phyloP scores from a whole-genome alignment of 352 stramenopile genomes.

The Phytophthora crassamura region DNA sequence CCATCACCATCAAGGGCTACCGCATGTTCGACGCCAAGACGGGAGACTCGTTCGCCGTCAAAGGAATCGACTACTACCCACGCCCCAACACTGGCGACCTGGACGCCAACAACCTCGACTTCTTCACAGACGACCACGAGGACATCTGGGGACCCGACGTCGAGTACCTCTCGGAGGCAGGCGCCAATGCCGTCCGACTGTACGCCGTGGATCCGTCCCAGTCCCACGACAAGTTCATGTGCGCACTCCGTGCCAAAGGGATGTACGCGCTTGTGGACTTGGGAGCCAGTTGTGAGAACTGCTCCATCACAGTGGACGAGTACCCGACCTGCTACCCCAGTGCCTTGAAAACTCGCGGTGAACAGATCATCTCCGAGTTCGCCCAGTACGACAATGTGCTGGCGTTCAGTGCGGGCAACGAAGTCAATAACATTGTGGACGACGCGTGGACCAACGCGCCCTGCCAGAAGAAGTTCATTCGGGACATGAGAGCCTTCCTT shows the following conservation, averaged over 20 bases:
- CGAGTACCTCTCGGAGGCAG: slow-evolving; percentile 56
- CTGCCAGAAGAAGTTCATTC: slow-evolving; percentile 91
- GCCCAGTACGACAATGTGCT: slow-evolving; percentile 88
- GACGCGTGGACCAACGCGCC: slow-evolving; percentile 63
- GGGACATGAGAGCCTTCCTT: slow-evolving; percentile 84
- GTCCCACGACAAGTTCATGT: slow-evolving; percentile 92
- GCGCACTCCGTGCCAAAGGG: slow-evolving; percentile 64
- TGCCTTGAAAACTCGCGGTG: slow-evolving; percentile 67
- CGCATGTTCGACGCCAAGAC: slow-evolving; percentile 85
- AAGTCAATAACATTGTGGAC: slow-evolving; percentile 75
- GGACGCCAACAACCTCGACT: slow-evolving; percentile 80
- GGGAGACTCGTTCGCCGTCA: slow-evolving; percentile 69
- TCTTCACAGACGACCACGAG: slow-evolving; percentile 82
- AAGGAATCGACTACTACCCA: slow-evolving; percentile 90
- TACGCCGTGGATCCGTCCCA: slow-evolving; percentile 88
- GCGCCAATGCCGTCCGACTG: slow-evolving; percentile 81
- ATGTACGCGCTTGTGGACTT: slow-evolving; percentile 84
- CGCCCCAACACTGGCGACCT: slow-evolving; percentile 79
- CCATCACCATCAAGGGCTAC: slow-evolving; percentile 65
- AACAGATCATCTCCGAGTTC: slow-evolving; percentile 84
- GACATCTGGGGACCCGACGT: slow-evolving; percentile 79
- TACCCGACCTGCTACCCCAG: slow-evolving; percentile 66
- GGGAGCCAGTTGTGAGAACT: slow-evolving; percentile 63
- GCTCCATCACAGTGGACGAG: slow-evolving; percentile 58
- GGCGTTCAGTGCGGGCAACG: slow-evolving; percentile 84